Evolutionary conservation across 352 stramenopile genomes (phyloP), one percentile per base, ranked within the genome.

Genomic region (Aphanomyces euteiches): DNA sequence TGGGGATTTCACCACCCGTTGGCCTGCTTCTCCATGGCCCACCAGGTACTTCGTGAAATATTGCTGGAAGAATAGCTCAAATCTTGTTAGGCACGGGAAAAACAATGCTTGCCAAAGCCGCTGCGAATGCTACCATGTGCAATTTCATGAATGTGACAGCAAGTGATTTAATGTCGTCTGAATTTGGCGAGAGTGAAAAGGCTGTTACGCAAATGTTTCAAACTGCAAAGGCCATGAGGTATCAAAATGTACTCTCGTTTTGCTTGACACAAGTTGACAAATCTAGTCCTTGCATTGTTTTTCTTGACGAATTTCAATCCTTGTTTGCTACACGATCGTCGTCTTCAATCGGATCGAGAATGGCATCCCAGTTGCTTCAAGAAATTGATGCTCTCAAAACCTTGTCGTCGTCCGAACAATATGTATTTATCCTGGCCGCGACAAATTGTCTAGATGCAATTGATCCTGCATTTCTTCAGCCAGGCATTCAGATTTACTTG

Each of bases 271-370:
- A 17, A 37, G 8, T n/a, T 19, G 50, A 34, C 50, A 21, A 10
- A 5, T 40, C 54, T 61, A 61, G 84, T 76, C 88, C 88, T 15
- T 95, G 88, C 60, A 85, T 95, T 76, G 70, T 95, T 6, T 95
- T 95, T 69, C 90, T 95, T 45, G 88, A 95, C 59, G 88, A 95
- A 72, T 94, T 95, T 65, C 85, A 95, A 70, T 92, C 88, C 8
- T 66, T 95, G 0, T 95, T 95, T 69, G 87, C 85, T 4, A 90
- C 84, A 41, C 81, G 87, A 56, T 80, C 77, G n/a, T 92, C 83
- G 0, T 80, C 83, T 47, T 56, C 56, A 37, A 58, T 69, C 45
- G 67, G 82, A 4, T 90, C 84, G 4, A 67, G 85, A 7, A 93
- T 95, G 85, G 93, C 92, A 72, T 95, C 87, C 21, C 87, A 94